A percentile compares a stretch with the other conserved stretches of the same genome.
These are phyloP conservation scores for Nicotiana knightiana DNA, from an alignment of 257 asterid species.

Conservation along the genomic window DNA sequence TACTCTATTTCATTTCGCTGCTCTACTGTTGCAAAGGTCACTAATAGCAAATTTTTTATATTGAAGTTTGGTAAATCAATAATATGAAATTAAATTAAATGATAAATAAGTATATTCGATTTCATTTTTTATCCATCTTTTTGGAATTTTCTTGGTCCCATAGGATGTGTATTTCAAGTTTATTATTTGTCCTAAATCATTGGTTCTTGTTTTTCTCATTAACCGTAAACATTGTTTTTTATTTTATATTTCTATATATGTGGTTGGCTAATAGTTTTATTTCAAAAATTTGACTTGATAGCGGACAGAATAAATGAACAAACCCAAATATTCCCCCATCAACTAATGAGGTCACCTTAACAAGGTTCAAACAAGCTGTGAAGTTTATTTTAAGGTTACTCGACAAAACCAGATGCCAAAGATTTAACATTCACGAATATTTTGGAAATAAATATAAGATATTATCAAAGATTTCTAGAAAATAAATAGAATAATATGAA, in stretches of 20 bases:
- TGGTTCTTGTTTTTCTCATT: constrained; percentile 1
- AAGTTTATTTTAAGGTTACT: no score
- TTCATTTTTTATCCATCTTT: neutral
- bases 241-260: neutral
- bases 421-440: no score
- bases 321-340: no score
- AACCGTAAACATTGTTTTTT: neutral
- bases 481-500: no score
- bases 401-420: no score
- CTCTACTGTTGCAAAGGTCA: neutral
- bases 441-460: no score
- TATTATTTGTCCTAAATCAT: neutral
- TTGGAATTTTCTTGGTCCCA: neutral
- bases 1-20: neutral
- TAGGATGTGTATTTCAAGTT: neutral
- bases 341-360: no score
- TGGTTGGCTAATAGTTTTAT: neutral
- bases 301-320: neutral
- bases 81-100: no score
- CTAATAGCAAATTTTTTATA: neutral
- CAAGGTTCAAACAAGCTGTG: no score
- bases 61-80: no score
- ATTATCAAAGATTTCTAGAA: no score
- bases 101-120: neutral
- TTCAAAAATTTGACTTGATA: neutral